These are phyloP conservation scores for Penicillium polonicum DNA, from an alignment of 2,329 filamentous ascomycete genomes.

Conservation along the genomic window DNA sequence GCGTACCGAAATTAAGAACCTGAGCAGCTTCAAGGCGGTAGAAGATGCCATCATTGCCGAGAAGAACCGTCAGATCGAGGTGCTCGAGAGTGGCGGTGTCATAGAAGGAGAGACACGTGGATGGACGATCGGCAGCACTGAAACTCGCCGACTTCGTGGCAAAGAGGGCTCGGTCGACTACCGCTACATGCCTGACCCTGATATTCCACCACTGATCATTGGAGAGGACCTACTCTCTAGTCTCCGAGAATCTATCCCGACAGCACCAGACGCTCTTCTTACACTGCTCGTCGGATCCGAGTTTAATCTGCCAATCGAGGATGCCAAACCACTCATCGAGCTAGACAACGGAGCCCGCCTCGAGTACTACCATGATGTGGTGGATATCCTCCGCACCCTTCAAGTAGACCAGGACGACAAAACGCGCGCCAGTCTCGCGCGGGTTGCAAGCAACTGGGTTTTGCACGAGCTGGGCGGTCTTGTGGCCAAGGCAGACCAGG, in stretches of 20 bases:
- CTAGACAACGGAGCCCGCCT: slow-evolving; percentile 76
- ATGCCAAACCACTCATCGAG: slow-evolving; percentile 75
- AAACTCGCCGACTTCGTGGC: slow-evolving; percentile 77
- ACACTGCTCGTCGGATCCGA: slow-evolving; percentile 56
- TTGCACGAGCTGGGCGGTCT: slow-evolving; percentile 73
- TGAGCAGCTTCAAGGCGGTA: slow-evolving; percentile 91
- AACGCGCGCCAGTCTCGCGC: slow-evolving; percentile 43
- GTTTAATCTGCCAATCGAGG: slow-evolving; percentile 75
- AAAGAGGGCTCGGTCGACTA: slow-evolving; percentile 99
- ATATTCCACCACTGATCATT: slow-evolving; percentile 77
- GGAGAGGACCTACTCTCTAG: slow-evolving; percentile 65
- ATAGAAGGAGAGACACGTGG: slow-evolving; percentile 87
- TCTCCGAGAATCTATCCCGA: slow-evolving; percentile 63
- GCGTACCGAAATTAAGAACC: slow-evolving; percentile 94
- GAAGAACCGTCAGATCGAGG: slow-evolving; percentile 78
- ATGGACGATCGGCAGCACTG: slow-evolving; percentile 81
- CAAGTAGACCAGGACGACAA: slow-evolving; percentile 27
- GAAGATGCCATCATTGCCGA: slow-evolving; percentile 94
- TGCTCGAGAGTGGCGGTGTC: slow-evolving; percentile 71
- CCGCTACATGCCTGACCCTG: slow-evolving; percentile 96
- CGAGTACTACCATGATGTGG: slow-evolving; percentile 67
- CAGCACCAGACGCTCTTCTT: slow-evolving; percentile 69
- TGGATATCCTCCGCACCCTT: slow-evolving; percentile 37
- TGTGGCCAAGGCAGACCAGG: slow-evolving; percentile 51
- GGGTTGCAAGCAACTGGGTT: slow-evolving; percentile 64